These are phyloP conservation scores for Ceratocystis ficicola DNA, from an alignment of 2,329 filamentous ascomycete species.

Conservation along the genomic window DNA sequence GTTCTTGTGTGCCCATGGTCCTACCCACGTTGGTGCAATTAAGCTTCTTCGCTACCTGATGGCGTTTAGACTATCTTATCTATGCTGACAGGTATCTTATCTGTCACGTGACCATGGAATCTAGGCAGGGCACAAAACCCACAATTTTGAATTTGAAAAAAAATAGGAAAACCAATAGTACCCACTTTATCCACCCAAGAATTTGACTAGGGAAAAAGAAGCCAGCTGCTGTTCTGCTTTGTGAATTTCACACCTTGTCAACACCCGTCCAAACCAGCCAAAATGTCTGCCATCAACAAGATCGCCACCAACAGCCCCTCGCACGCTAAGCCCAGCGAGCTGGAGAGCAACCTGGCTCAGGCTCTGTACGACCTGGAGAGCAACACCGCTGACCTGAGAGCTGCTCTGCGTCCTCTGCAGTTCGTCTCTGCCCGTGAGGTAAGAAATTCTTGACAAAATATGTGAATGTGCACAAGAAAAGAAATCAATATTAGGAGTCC, in stretches of 20 bases:
- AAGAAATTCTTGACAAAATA: conserved; percentile 40
- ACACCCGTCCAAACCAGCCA: conserved; percentile 36
- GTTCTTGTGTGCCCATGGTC: background rate
- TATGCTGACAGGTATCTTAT: background rate
- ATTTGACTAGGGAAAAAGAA: conserved; percentile 1
- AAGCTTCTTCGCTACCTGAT: background rate
- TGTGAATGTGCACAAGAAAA: conserved; percentile 1
- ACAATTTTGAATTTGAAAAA: background rate
- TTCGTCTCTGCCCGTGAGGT: conserved; percentile 99
- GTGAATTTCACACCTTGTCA: conserved; percentile 9
- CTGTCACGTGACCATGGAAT: background rate
- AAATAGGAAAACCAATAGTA: conserved; percentile 5
- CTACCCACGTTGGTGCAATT: background rate
- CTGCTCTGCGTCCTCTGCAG: conserved; percentile 90
- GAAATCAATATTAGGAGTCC: conserved; percentile 6
- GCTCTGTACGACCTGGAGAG: conserved; percentile 98
- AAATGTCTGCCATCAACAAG: conserved; percentile 83
- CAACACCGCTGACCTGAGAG: conserved; percentile 97
- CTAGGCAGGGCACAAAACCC: background rate
- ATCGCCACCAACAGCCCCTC: conserved; percentile 96
- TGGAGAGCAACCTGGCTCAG: conserved; percentile 91
- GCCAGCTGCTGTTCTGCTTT: background rate
- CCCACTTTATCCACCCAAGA: conserved; percentile 11
- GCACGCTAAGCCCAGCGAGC: conserved; percentile 89
- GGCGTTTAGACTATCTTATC: background rate